Conservation (phyloP, 495 filamentous ascomycete species). For the Penicillium cataractarum region DNA sequence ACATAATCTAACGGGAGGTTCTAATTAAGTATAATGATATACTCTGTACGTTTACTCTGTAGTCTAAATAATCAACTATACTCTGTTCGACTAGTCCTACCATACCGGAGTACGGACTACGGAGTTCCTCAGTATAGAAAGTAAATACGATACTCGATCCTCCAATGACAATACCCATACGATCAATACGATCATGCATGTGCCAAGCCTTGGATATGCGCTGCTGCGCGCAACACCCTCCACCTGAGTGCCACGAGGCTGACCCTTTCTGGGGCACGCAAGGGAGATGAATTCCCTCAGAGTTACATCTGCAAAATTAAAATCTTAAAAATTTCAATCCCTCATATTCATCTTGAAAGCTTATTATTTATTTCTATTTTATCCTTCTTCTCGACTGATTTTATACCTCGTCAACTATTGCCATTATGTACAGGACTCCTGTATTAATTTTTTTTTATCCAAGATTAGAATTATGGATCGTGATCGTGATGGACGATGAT, state of each 20-base stretch:
- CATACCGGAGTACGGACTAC: too few species aligned
- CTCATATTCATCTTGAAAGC: neutral
- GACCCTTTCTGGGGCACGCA: conserved; percentile 19
- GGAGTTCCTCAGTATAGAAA: too few species aligned
- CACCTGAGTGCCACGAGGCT: conserved; percentile 29
- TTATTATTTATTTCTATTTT: neutral
- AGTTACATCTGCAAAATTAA: conserved; percentile 17
- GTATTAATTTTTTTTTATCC: too few species aligned
- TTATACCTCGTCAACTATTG: neutral
- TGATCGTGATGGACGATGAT: neutral
- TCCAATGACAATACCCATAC: neutral
- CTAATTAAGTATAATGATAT: too few species aligned
- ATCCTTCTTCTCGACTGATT: neutral
- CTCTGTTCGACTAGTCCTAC: too few species aligned
- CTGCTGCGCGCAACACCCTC: conserved; percentile 17
- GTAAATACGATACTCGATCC: neutral
- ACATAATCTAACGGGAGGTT: too few species aligned
- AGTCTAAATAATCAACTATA: too few species aligned
- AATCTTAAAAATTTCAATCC: neutral
- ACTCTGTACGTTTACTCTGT: too few species aligned
- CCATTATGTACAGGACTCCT: too few species aligned
- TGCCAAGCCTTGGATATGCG: conserved; percentile 20
- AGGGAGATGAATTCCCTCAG: conserved; percentile 10
- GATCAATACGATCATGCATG: conserved; percentile 5
- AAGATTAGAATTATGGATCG: neutral